Evolutionary conservation across 2,329 filamentous ascomycete genomes (phyloP).

Genomic region (Aspergillus pseudoviridinutans): DNA sequence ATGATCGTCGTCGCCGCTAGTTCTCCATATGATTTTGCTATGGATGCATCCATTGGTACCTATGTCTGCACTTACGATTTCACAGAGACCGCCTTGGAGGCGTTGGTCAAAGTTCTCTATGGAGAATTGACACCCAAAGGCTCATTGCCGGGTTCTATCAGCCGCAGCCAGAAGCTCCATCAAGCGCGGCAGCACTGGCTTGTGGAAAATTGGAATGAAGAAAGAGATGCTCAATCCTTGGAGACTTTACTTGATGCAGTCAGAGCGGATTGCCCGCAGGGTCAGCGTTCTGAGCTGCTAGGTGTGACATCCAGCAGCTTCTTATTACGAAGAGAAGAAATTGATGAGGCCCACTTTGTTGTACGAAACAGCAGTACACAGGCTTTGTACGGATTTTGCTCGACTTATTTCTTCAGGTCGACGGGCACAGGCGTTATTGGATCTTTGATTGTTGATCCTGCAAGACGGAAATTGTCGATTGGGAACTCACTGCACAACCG

Average conservation of each 20-base stretch:
- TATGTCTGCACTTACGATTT: slow-evolving; percentile 97
- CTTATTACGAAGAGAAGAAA: slow-evolving; percentile 63
- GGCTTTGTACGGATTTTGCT: slow-evolving; percentile 85
- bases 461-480: slow-evolving; percentile 81
- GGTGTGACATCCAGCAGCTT: slow-evolving; percentile 71
- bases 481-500: slow-evolving; percentile 84
- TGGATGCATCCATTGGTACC: slow-evolving; percentile 84
- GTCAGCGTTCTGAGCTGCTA: slow-evolving; percentile 64
- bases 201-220: slow-evolving; percentile 80
- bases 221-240: slow-evolving; percentile 69
- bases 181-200: slow-evolving; percentile 95
- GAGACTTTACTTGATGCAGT: slow-evolving; percentile 70
- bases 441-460: slow-evolving; percentile 83
- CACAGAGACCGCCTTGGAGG: slow-evolving; percentile 84
- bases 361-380: slow-evolving; percentile 91
- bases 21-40: slow-evolving; percentile 93
- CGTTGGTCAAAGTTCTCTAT: slow-evolving; percentile 77
- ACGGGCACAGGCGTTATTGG: slow-evolving; percentile 72
- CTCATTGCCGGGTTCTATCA: slow-evolving; percentile 65
- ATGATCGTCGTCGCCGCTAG: slow-evolving; percentile 88
- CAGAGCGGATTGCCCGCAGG: slow-evolving; percentile 58
- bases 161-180: slow-evolving; percentile 79
- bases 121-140: slow-evolving; percentile 63
- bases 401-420: slow-evolving; percentile 75
- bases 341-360: slow-evolving; percentile 83